Conservation (phyloP, 495 filamentous ascomycete genomes). For the Hapsidospora chrysogenum region DNA sequence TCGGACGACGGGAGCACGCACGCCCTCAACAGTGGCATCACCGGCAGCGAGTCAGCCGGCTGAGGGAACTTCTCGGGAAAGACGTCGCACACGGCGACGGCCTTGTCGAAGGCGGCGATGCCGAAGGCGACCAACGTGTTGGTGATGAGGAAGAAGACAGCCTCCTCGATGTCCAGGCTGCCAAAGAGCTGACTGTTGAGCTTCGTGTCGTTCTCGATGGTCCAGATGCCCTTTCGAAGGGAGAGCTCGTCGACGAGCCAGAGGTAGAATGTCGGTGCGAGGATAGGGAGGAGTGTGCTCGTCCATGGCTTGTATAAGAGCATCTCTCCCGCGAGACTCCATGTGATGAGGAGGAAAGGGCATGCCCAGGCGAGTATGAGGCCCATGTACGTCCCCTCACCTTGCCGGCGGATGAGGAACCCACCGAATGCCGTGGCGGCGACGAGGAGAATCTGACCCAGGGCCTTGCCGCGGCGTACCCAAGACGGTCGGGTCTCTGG, state of each 20-base stretch:
- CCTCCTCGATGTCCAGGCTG: constrained; percentile 51
- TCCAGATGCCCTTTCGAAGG: constrained; percentile 45
- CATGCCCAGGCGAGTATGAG: constrained; percentile 50
- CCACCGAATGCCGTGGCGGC: constrained; percentile 18
- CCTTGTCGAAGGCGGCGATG: constrained; percentile 46
- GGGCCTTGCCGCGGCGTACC: constrained; percentile 9
- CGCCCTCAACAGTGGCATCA: constrained; percentile 24
- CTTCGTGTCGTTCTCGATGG: constrained; percentile 45
- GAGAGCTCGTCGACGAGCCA: constrained; percentile 51
- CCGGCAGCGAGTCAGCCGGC: constrained; percentile 23
- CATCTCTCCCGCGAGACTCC: constrained; percentile 42
- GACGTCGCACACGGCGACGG: constrained; percentile 35
- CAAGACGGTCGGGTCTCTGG: constrained; percentile 2
- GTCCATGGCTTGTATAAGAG: constrained; percentile 33
- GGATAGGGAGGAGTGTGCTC: constrained; percentile 35
- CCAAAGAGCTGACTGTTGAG: constrained; percentile 38
- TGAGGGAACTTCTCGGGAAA: constrained; percentile 32
- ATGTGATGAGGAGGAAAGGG: constrained; percentile 44
- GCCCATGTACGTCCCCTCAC: constrained; percentile 40
- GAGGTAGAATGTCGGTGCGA: constrained; percentile 45
- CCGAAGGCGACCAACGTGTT: constrained; percentile 49
- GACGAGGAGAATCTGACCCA: constrained; percentile 26
- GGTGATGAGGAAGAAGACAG: constrained; percentile 48
- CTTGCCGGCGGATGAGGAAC: constrained; percentile 20
- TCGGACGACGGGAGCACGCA: constrained; percentile 19